Evolutionary conservation across 306 rosid genomes (phyloP), one percentile per base, ranked within the genome.

Genomic region (Canavalia ensiformis): DNA sequence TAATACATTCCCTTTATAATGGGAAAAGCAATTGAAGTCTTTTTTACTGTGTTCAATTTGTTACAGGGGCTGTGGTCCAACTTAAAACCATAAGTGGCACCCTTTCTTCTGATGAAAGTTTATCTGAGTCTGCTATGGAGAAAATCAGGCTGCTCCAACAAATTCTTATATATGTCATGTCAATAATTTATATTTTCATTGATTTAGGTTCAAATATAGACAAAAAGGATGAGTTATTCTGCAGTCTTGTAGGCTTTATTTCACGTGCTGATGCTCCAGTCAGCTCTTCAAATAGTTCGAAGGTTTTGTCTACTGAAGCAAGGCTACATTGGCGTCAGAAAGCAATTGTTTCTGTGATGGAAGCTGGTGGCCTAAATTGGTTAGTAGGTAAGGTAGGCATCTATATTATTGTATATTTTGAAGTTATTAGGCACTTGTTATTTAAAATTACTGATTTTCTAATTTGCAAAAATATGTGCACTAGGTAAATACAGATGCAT

Each of bases 371-470:
- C 64, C 91, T 91, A 79, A 95, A 95, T 87, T 95, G 99, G 99
- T 95, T 95, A 92, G 98, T 95, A 95, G 99, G 99, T 95, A 95
- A 95, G 99, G 99, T 93, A 90, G 87, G 99, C 92, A 88, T 79
- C 81, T 80, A 68, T 81, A 41, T 84, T 70, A 52, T 75, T 59
- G 60, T 52, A 68, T 73, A 82, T 69, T 33, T 71, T 74, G 82
- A 87, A 89, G 91, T 90, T 87, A 84, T 94, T 87, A 79, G 88
- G 90, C 85, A 84, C 77, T 42, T 83, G 80, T 79, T 70, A 31
- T 18, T 68, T 60, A 54, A 2, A 52, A 39, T 33, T 49, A 10
- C 41, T 71, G 29, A 50, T 28, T 72, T 77, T 72, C 69, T 74
- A 49, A 57, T 64, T 77, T 54, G 74, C 10, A 64, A 63, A 49